Evolutionary conservation across 1,284 basidiomycete genomes (phyloP), one percentile per base, ranked within the genome.

Genomic region (Trichosporon ovoides): DNA sequence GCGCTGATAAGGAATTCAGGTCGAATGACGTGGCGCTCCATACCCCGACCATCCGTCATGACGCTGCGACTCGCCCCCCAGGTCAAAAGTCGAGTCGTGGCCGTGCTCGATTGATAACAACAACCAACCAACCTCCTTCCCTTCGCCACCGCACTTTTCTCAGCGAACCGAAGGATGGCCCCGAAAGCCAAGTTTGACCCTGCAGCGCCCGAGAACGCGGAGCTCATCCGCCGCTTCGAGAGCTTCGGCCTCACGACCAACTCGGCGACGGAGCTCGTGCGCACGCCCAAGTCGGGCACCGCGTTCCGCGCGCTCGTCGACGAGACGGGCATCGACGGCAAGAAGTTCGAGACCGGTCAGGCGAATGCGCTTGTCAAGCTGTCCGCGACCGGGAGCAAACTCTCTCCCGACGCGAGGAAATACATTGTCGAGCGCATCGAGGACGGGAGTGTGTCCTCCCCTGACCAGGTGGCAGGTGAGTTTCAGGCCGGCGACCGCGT

Each of bases 401-500:
- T 81, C 82, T 62, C 81, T 67, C 78, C 81, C 37, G 78, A 78
- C n/a, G 84, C 85, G 73, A 82, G 84, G 67, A 81, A 79, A 55
- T 93, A 87, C 72, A 78, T 88, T 18, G 81, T 92, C 38, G 76
- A 80, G 33, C 85, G 83, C 60, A 86, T 97, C 66, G 72, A 87
- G 22, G 83, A 85, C 59, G 87, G 84, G 20, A 83, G 84, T 66
- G 75, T 98, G 60, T 89, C 87, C 79, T 85, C 83, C 38, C 83
- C 85, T 7, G 95, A 98, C 72, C 94, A 97, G 80, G 85, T 96
- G 36, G 82, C 84, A 57, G 92, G 91, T 91, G 68, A 65, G 84
- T 77, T 24, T 24, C 38, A 31, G 24, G 14, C 24, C 11, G 43
- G 22, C 20, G 28, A 18, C n/a, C 18, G 51, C 10, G n/a, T 53